A percentile compares a stretch with the other conserved stretches of the same genome.
phyloP scores from a whole-genome alignment of 768 basidiomycete genomes.

The Lactifluus piperatus region DNA sequence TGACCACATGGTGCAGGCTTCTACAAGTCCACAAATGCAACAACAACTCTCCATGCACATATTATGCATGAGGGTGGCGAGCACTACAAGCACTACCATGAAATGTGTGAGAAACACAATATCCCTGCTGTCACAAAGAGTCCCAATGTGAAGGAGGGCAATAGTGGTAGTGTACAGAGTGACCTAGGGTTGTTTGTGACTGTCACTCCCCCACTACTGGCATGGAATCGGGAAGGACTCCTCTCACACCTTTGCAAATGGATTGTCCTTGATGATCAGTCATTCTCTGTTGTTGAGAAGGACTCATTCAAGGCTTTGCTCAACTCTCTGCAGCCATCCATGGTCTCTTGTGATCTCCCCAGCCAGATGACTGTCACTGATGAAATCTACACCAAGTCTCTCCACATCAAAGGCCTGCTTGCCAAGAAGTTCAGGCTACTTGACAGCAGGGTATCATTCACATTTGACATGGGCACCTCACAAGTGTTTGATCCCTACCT shows the following conservation, averaged over 20 bases:
- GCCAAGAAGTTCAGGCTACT: not conserved
- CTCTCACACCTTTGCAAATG: not conserved
- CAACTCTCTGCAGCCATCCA: not conserved
- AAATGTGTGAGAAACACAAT: not conserved
- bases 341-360: not conserved
- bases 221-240: not conserved
- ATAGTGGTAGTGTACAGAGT: not conserved
- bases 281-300: not conserved
- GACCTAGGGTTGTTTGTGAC: not conserved
- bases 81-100: not conserved
- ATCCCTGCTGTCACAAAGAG: not conserved
- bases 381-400: not conserved
- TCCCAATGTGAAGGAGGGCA: not conserved
- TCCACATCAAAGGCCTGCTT: not conserved
- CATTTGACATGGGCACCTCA: not conserved
- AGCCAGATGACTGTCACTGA: not conserved
- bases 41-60: not conserved
- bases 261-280: not conserved
- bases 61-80: not conserved
- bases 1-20: not conserved
- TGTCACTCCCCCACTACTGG: not conserved
- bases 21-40: not conserved
- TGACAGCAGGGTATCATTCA: not conserved
- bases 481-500: not conserved
- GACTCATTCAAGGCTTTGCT: not conserved